Evolutionary conservation across 345 rosid species (phyloP).

Genomic region (Murraya koenigii): DNA sequence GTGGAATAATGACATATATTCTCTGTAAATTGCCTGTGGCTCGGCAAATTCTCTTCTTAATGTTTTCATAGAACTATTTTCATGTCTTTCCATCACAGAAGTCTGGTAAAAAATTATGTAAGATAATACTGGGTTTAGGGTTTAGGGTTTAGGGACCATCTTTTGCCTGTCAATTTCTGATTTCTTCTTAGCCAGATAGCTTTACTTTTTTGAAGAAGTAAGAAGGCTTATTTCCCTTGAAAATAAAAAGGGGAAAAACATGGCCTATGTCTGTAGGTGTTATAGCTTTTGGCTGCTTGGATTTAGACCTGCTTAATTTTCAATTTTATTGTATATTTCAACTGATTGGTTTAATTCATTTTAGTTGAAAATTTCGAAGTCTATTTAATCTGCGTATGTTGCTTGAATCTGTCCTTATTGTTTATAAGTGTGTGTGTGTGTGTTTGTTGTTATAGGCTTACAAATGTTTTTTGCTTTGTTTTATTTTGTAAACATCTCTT

Average conservation of each 20-base stretch:
- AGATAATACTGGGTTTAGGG: neutral
- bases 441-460: neutral
- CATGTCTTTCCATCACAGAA: neutral
- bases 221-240: constrained; percentile 21
- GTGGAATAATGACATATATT: neutral
- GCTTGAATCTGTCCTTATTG: neutral
- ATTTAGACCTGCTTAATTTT: constrained; percentile 19
- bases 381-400: neutral
- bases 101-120: neutral
- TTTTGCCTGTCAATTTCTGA: constrained; percentile 31
- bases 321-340: neutral
- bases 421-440: neutral
- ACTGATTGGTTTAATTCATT: neutral
- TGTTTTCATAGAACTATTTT: neutral
- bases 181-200: constrained; percentile 27
- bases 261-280: constrained; percentile 28
- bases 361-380: neutral
- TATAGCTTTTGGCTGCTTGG: constrained; percentile 36
- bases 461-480: neutral
- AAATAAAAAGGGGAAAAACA: neutral
- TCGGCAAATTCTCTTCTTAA: neutral
- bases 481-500: neutral
- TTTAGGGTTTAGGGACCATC: no score
- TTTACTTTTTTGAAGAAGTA: constrained; percentile 27
- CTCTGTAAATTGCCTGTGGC: neutral